A percentile compares a stretch with the other conserved stretches of the same genome.
Evolutionary conservation across 495 filamentous ascomycete species (phyloP).

Genomic region (Penicillium chermesinum): DNA sequence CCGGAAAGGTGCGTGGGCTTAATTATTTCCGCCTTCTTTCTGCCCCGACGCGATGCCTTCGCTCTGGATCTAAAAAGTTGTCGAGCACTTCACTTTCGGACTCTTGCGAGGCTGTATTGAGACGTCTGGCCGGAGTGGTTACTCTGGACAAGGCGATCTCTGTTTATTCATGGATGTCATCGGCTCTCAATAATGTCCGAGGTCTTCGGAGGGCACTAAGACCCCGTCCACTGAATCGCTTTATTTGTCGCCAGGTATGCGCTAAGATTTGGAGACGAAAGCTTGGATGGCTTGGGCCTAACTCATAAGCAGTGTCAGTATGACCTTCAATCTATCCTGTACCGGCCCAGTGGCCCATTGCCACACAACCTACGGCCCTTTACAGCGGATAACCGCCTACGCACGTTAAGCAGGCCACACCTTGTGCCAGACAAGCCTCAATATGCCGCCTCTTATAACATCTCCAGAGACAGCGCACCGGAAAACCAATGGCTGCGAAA

Average conservation of each 20-base stretch:
- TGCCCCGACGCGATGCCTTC: constrained; percentile 9
- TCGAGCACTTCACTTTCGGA: constrained; percentile 6
- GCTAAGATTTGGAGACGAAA: not conserved
- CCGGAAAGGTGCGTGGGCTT: too few relatives aligned
- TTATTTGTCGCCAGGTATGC: constrained; percentile 27
- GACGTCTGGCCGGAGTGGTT: constrained; percentile 11
- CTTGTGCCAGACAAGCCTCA: not conserved
- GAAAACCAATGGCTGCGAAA: not conserved
- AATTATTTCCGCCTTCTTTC: constrained; percentile 20
- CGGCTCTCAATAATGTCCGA: constrained; percentile 39
- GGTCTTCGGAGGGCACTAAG: constrained; percentile 38
- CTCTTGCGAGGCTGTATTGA: not conserved
- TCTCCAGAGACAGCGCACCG: too few relatives aligned
- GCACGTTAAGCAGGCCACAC: not conserved
- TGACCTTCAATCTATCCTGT: not conserved
- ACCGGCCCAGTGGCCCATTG: not conserved
- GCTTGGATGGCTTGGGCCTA: not conserved
- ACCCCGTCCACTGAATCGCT: constrained; percentile 26
- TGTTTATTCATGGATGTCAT: constrained; percentile 50
- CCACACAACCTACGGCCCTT: not conserved
- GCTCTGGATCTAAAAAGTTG: not conserved
- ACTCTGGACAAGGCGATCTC: constrained; percentile 11
- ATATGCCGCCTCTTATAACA: too few relatives aligned
- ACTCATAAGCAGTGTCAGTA: not conserved
- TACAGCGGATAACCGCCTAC: not conserved